Evolutionary conservation across 2,329 filamentous ascomycete species (phyloP).

Genomic region (Metarhizium sp.): DNA sequence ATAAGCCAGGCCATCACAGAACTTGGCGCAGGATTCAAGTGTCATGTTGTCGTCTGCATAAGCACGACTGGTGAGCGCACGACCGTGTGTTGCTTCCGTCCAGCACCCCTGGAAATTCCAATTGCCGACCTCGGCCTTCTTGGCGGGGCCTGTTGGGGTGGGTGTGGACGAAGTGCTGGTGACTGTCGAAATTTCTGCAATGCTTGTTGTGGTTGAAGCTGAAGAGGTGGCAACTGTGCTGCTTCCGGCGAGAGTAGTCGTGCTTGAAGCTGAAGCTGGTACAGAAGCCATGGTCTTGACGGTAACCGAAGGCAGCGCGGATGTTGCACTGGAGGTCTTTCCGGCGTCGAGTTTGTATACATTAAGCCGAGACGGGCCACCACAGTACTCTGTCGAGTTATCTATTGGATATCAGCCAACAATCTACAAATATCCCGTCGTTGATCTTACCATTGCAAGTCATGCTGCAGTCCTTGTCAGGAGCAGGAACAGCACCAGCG

Average conservation of each 20-base stretch:
- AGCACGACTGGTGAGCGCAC: slow-evolving; percentile 20
- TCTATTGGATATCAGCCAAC: slow-evolving; percentile 9
- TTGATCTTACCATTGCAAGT: slow-evolving; percentile 19
- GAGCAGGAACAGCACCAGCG: slow-evolving; percentile 18
- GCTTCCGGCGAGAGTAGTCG: too few species aligned
- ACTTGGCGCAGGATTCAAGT: slow-evolving; percentile 21
- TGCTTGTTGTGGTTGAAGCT: slow-evolving; percentile 13
- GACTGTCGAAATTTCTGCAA: slow-evolving; percentile 4
- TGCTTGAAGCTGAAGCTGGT: not conserved
- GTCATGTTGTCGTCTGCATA: slow-evolving; percentile 24
- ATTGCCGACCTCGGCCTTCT: slow-evolving; percentile 15
- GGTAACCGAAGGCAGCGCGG: too few species aligned
- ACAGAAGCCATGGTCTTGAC: slow-evolving; percentile 14
- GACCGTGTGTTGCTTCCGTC: slow-evolving; percentile 20
- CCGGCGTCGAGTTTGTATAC: slow-evolving; percentile 19
- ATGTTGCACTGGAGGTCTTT: slow-evolving; percentile 14
- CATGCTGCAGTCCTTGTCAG: slow-evolving; percentile 23
- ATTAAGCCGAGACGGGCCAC: slow-evolving; percentile 24
- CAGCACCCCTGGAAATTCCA: slow-evolving; percentile 28
- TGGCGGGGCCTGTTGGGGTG: slow-evolving; percentile 14
- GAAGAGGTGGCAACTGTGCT: not conserved
- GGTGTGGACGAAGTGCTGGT: slow-evolving; percentile 11
- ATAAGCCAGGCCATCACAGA: slow-evolving; percentile 23
- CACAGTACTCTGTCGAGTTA: slow-evolving; percentile 27
- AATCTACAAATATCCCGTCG: not conserved